Base-by-base conservation (phyloP, 345 rosid species). In the thale cress (Arabidopsis thaliana) region DNA sequence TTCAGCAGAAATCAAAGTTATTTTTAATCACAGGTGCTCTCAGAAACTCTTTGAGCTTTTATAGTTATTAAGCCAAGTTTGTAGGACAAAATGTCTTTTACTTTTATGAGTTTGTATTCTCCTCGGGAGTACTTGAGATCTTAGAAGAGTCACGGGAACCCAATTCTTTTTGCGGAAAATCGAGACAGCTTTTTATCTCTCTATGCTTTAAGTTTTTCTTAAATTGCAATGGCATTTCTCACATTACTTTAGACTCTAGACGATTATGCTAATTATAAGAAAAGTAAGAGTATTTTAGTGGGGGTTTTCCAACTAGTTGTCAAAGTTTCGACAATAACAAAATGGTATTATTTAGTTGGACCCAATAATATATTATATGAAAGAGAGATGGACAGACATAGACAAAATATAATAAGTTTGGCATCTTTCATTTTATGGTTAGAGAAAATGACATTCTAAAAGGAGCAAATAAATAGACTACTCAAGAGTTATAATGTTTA, bases 11-110 rank as follows among this genome's bases (percentile, higher is more conserved):
- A 38, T 23, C 12, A 68, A 51, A 36, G 41, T 38, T 59, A 32
- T 12, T 33, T 12, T 33, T 22, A 62, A 11, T 68, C 69, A 52
- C 64, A 76, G 25, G 59, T 76, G 65, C 71, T 69, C 80, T 69
- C 75, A 62, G 58, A 62, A 76, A 76, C 80, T 69, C 65, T 44
- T 69, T 62, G 80, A 76, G 71, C 71, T 62, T 25, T 55, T 37
- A 69, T 44, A 50, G 63, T 69, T 50, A 8, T 1, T 62, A 40
- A 32, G 23, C 41, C 56, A 44, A 52, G 65, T 55, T 28, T 55
- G 52, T 14, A 55, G 8, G 7, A 55, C 58, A 51, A 40, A 68
- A 52, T 69, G 51, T 69, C 53, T 36, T 42, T 75, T 34, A 28
- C 8, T 14, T 24, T 48, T 14, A 28, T 69, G 75, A 76, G 75